These are phyloP conservation scores for Paraconiothyrium sp. DNA, from an alignment of 2,329 filamentous ascomycete species.

Conservation along the genomic window DNA sequence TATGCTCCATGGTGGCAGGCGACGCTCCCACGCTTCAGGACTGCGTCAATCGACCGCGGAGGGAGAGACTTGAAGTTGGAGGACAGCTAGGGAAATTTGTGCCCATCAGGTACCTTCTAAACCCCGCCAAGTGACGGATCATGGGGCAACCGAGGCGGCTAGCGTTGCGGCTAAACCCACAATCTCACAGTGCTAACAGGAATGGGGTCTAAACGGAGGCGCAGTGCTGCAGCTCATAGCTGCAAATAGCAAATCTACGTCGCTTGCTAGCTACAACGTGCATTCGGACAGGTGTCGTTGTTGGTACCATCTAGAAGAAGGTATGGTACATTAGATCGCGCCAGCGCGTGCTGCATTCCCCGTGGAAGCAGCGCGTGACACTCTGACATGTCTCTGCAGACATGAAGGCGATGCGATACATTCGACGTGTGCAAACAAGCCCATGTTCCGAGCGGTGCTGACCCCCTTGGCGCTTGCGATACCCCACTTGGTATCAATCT, in stretches of 20 bases:
- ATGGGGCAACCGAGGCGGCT: slow-evolving; percentile 7
- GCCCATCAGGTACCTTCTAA: background rate
- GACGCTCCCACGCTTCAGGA: background rate
- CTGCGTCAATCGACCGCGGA: background rate
- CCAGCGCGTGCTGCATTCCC: background rate
- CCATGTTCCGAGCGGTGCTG: too few relatives aligned
- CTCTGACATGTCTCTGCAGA: background rate
- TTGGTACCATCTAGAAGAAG: too few relatives aligned
- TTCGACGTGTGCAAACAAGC: too few relatives aligned
- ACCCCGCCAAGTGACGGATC: background rate
- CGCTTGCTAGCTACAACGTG: background rate
- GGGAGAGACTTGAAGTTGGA: background rate
- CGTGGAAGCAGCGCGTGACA: background rate
- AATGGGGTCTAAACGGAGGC: background rate
- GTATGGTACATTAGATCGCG: too few relatives aligned
- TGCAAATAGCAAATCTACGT: background rate
- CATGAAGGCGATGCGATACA: too few relatives aligned
- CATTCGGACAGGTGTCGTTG: slow-evolving; percentile 1
- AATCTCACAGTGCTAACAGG: slow-evolving; percentile 4
- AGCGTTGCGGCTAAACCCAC: slow-evolving; percentile 12
- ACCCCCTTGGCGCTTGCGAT: too few relatives aligned
- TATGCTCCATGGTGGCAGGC: slow-evolving; percentile 10
- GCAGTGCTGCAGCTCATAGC: background rate
- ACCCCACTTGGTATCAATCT: too few relatives aligned
- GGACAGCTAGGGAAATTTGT: too few relatives aligned